These are phyloP conservation scores for Umbellularia californica DNA, from an alignment of 164 flowering plant genomes.

Conservation along the genomic window DNA sequence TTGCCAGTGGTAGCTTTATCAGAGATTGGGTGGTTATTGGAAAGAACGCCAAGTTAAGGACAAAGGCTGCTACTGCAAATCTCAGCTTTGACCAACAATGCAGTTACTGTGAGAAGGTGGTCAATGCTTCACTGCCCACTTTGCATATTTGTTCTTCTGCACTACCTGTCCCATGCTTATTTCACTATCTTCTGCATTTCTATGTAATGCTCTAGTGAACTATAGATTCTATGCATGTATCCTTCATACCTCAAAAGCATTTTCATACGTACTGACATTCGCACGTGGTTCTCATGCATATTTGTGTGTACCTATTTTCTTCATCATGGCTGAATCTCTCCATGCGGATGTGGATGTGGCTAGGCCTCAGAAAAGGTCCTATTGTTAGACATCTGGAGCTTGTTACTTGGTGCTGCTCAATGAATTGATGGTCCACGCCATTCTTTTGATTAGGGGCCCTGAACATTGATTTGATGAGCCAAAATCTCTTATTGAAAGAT, in stretches of 20 bases:
- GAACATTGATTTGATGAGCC: background rate
- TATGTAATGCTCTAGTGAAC: background rate
- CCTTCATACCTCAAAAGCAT: no score
- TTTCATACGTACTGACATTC: background rate
- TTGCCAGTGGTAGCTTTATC: slow-evolving; percentile 65
- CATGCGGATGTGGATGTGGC: background rate
- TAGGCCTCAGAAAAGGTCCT: background rate
- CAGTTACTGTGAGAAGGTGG: slow-evolving; percentile 90
- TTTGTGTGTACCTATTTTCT: no score
- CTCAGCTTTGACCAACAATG: slow-evolving; percentile 88
- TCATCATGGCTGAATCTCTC: no score
- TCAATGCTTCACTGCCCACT: background rate
- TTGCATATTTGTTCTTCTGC: background rate
- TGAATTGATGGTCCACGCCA: background rate
- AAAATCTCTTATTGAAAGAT: background rate
- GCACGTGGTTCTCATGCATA: no score
- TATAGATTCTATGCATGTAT: background rate
- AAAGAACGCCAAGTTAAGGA: slow-evolving; percentile 52
- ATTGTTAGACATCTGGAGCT: background rate
- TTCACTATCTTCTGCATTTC: background rate
- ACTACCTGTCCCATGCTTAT: background rate
- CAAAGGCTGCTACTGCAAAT: slow-evolving; percentile 52
- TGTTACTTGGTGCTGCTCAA: background rate
- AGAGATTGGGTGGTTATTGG: slow-evolving; percentile 69
- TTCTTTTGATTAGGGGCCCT: background rate